Conservation (phyloP, 192 early-diverging fungal genomes). For the Phlyctochytrium planicorne region DNA sequence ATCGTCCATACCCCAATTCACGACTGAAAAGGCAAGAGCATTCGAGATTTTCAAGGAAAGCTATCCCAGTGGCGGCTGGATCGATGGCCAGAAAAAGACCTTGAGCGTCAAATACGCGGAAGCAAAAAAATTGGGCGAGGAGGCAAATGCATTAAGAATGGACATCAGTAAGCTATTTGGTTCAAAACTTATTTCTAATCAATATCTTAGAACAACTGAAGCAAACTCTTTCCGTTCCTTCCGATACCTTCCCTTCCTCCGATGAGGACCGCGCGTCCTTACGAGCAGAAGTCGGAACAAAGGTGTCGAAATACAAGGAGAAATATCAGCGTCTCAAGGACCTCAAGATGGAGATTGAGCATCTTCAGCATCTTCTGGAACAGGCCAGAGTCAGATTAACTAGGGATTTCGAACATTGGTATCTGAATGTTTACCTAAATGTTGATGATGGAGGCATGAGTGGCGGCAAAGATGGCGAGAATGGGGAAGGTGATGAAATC, state of each 20-base stretch:
- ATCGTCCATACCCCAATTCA: constrained; percentile 33
- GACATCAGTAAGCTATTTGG: constrained; percentile 46
- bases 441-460: no score
- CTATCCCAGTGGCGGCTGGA: constrained; percentile 53
- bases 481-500: no score
- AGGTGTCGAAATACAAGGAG: constrained; percentile 37
- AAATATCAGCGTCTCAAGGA: constrained; percentile 57
- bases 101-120: constrained; percentile 54
- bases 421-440: constrained; percentile 38
- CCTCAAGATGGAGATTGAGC: constrained; percentile 63
- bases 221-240: background rate
- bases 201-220: background rate
- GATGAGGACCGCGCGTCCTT: no score
- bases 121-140: constrained; percentile 53
- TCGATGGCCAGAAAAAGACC: constrained; percentile 57
- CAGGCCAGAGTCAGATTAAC: constrained; percentile 53
- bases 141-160: constrained; percentile 39
- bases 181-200: no score
- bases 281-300: background rate
- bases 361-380: constrained; percentile 63
- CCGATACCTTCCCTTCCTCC: no score
- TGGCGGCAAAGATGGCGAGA: no score
- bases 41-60: constrained; percentile 55
- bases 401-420: constrained; percentile 61
- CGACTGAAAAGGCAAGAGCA: constrained; percentile 56